A percentile compares a stretch with the other conserved stretches of the same genome.
These are phyloP conservation scores for Alternaria novae-zelandiae DNA, from an alignment of 2,329 filamentous ascomycete species.

Conservation along the genomic window DNA sequence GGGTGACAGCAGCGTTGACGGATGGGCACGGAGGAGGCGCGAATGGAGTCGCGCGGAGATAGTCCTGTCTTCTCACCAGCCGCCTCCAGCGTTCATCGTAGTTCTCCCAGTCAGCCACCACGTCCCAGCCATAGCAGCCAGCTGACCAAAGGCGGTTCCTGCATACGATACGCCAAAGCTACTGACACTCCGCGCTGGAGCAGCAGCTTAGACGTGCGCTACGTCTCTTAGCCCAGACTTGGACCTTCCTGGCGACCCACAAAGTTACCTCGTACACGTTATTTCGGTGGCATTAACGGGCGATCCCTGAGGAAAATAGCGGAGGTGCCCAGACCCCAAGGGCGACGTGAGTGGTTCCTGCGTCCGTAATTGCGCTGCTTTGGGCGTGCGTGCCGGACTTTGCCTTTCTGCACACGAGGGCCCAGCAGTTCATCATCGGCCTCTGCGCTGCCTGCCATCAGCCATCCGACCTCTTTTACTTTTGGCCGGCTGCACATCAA, in stretches of 20 bases:
- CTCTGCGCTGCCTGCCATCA: constrained; percentile 8
- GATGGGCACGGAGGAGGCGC: neutral
- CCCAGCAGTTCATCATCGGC: constrained; percentile 18
- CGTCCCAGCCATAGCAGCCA: neutral
- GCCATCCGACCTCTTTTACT: constrained; percentile 7
- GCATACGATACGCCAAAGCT: neutral
- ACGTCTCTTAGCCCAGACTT: constrained; percentile 11
- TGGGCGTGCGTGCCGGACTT: constrained; percentile 14
- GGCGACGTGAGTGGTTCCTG: constrained; percentile 18
- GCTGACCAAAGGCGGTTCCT: neutral
- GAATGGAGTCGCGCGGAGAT: neutral
- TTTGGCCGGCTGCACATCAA: constrained; percentile 9
- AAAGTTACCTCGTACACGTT: constrained; percentile 26
- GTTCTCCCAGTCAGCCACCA: neutral
- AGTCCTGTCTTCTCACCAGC: neutral
- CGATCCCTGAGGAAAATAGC: constrained; percentile 14
- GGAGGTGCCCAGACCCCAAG: constrained; percentile 7
- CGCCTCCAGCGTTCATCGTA: neutral
- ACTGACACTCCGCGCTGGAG: neutral
- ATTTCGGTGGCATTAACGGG: constrained; percentile 27
- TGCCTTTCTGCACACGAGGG: constrained; percentile 8
- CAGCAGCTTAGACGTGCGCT: constrained; percentile 1
- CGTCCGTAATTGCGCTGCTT: constrained; percentile 16
- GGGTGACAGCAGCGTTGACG: neutral
- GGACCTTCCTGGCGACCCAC: constrained; percentile 11